Base-by-base conservation (phyloP, 495 filamentous ascomycete species). In the Annulohypoxylon bovei region DNA sequence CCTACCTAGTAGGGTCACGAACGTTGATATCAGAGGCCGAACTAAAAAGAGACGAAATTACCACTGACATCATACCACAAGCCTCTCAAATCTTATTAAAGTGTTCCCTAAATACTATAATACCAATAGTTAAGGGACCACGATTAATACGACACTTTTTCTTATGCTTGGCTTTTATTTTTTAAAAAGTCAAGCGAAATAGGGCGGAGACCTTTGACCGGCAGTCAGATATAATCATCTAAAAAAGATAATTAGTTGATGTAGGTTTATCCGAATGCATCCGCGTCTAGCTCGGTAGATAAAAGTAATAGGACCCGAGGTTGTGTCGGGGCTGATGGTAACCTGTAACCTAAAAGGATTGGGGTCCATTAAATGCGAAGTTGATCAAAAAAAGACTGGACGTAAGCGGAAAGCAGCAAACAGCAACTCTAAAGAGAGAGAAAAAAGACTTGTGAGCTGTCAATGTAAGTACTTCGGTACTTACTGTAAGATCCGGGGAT, bases 241-340 rank as follows among this genome's bases (percentile, higher is more conserved):
- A 22, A 16, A 42, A 39, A 54, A 58, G 60, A 65, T 22, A 5
- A 69, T 16, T 14, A 52, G 46, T 23, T 23, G 27, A 58, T 57
- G 53, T 22, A 18, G 14, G 28, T 39, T 57, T 11, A 35, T 61
- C 61, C 54, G 67, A 52, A 40, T 49, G 23, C 27, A 37, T 39
- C 42, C 40, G 44, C 44, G 55, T 60, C 20, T 35, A 70, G 28
- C 46, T 65, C 57, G 52, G 62, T 46, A 61, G 47, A 47, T 61
- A 40, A 50, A 65, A 72, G 70, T 62, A 72, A 67, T 64, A 72
- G 53, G 59, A 58, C 60, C 70, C 70, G 65, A 72, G 37, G 64
- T 49, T 52, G 7, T 60, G 57, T 60, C 58, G 53, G 46, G 68
- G 69, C 52, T 68, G 69, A 61, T 50, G 53, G 64, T 42, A 42